A percentile compares a stretch with the other conserved stretches of the same genome.
Conservation (phyloP, 2,329 filamentous ascomycete species). For the Paradendryphiella salina region DNA sequence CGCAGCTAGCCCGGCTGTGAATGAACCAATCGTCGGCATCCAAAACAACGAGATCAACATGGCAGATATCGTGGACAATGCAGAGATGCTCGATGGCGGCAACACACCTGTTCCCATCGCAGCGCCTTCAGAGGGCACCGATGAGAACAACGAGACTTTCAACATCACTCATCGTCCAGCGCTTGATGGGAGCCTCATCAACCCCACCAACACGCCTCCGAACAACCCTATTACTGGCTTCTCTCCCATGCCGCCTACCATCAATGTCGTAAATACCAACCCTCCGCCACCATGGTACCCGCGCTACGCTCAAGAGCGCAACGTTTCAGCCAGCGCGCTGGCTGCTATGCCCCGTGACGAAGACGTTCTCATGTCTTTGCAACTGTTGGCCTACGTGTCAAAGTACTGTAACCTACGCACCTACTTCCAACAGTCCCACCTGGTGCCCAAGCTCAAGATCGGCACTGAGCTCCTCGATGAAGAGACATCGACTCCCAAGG, state of each 20-base stretch:
- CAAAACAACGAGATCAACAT: conserved; percentile 81
- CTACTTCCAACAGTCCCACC: conserved; percentile 93
- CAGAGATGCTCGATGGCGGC: conserved; percentile 72
- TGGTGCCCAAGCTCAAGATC: conserved; percentile 90
- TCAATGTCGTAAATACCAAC: conserved; percentile 69
- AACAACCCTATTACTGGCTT: conserved; percentile 69
- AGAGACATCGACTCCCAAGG: conserved; percentile 51
- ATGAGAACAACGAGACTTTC: conserved; percentile 74
- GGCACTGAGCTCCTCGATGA: conserved; percentile 83
- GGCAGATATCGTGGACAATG: conserved; percentile 81
- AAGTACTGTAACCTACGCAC: conserved; percentile 96
- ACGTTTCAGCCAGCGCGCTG: conserved; percentile 68
- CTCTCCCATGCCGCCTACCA: conserved; percentile 70
- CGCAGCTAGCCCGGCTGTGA: conserved; percentile 68
- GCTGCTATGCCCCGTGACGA: conserved; percentile 95
- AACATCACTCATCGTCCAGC: conserved; percentile 87
- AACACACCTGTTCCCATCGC: conserved; percentile 73
- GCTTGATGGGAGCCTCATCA: conserved; percentile 82
- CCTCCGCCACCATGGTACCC: conserved; percentile 80
- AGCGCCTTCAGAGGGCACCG: conserved; percentile 80
- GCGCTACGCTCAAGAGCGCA: conserved; percentile 76
- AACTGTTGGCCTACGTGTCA: conserved; percentile 94
- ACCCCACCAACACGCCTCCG: conserved; percentile 61
- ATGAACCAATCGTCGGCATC: conserved; percentile 75
- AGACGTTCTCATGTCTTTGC: conserved; percentile 96